phyloP scores from a whole-genome alignment of 1,139 yeast species.

The Debaryomycetaceae sp. region DNA sequence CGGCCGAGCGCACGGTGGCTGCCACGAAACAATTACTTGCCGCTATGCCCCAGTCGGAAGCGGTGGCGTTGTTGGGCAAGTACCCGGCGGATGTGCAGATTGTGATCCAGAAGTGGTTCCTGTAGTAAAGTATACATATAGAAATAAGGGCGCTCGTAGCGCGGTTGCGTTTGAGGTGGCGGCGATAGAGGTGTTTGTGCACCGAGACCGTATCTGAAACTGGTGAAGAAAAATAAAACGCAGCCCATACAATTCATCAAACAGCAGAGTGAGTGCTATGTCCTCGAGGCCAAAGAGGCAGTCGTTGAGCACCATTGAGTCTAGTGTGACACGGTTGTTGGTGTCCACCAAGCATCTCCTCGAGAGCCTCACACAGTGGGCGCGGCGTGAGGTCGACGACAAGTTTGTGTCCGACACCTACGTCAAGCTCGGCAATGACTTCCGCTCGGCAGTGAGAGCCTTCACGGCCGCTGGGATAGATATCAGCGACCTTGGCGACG shows the following conservation, averaged over 20 bases:
- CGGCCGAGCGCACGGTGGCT: constrained; percentile 60
- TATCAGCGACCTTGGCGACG: constrained; percentile 40
- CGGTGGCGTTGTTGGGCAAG: constrained; percentile 57
- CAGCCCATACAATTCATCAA: too few species aligned
- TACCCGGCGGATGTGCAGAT: constrained; percentile 61
- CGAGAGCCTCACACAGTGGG: constrained; percentile 89
- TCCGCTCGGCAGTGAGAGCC: constrained; percentile 72
- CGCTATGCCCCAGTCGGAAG: constrained; percentile 56
- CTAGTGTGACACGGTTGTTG: constrained; percentile 75
- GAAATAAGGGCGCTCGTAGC: neutral
- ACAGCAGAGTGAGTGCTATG: too few species aligned
- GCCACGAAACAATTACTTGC: constrained; percentile 53
- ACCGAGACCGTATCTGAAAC: neutral
- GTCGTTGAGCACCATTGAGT: constrained; percentile 65
- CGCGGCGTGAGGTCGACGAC: constrained; percentile 72
- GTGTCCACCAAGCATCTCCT: constrained; percentile 86
- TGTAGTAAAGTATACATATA: neutral
- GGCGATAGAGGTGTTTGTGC: neutral
- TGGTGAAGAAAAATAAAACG: neutral
- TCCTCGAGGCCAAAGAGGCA: constrained; percentile 17
- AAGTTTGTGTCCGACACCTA: constrained; percentile 86
- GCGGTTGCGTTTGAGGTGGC: neutral
- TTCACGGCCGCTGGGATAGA: constrained; percentile 38
- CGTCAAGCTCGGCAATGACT: constrained; percentile 91
- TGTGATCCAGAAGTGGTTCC: constrained; percentile 60